Evolutionary conservation across 768 basidiomycete genomes (phyloP), one percentile per base, ranked within the genome.

Genomic region (Trametes sanguinea): DNA sequence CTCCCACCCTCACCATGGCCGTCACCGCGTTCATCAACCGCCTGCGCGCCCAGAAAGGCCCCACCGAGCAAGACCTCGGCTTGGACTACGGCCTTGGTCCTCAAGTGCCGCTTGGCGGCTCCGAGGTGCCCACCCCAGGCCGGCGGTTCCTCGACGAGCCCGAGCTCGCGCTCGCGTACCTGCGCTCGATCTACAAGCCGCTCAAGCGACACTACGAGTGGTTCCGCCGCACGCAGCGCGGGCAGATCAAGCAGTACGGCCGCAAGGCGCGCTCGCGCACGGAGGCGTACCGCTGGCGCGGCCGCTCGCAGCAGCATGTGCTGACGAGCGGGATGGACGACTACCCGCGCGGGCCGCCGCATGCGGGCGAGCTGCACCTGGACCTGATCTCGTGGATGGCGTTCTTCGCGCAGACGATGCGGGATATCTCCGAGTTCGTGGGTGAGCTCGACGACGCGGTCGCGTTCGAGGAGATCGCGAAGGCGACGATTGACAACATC

Each of bases 371-470:
- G 76, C 78, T 98, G 50, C 95, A 98, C 73, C 73, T 98, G 61
- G 95, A 98, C 74, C 76, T 98, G 60, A 92, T 95, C 65, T 89
- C 90, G 33, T 98, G 95, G 95, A 93, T 98, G 87, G 95, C 85
- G 3, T 97, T 94, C 80, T 98, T 98, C 75, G 85, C 92, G 37
- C 81, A 89, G 65, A 98, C 95, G 32, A 98, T 98, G 95, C 83
- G 81, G 54, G 90, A 90, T 50, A 90, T 98, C 60, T 89, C 95
- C 0, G 87, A 84, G 61, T 96, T 90, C 72, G 78, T 96, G 14
- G 94, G 90, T 1, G 90, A 96, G 74, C 77, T 73, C n/a, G 93
- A 95, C 35, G 95, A 98, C 69, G 84, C 82, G 55, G 75, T 77
- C n/a, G 88, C 88, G 32, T 98, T 88, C 68, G 77, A 74, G 44